These are phyloP conservation scores for Dorcoceras hygrometricum DNA, from an alignment of 257 asterid species.

Conservation along the genomic window DNA sequence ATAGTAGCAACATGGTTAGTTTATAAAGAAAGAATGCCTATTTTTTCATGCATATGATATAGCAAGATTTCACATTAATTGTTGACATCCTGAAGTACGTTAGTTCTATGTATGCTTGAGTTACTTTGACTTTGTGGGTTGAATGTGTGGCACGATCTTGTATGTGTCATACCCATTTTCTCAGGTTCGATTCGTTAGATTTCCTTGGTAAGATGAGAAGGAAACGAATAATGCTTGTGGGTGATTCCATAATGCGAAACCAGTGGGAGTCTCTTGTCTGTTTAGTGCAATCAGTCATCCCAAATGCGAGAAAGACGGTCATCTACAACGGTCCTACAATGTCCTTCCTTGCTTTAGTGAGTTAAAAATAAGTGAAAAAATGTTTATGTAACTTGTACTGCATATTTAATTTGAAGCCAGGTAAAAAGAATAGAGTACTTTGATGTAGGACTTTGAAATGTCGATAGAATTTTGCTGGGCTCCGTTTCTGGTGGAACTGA, in stretches of 20 bases:
- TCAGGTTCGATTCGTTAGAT: constrained; percentile 83
- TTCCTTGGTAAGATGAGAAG: constrained; percentile 86
- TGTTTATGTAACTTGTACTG: background rate
- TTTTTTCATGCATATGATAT: too few relatives aligned
- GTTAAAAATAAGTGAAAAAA: background rate
- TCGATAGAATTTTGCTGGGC: constrained; percentile 92
- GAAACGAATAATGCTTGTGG: constrained; percentile 87
- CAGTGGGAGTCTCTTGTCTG: constrained; percentile 98
- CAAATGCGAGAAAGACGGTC: constrained; percentile 60
- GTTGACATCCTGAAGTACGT: background rate
- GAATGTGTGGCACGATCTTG: background rate
- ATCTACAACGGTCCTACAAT: constrained; percentile 79
- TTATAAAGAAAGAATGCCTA: too few relatives aligned
- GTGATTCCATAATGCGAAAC: constrained; percentile 90
- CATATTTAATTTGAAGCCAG: background rate
- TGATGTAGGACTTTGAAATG: constrained; percentile 71
- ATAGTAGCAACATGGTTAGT: background rate
- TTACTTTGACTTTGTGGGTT: background rate
- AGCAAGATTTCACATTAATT: too few relatives aligned
- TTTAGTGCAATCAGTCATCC: constrained; percentile 75
- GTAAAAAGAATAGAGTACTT: background rate
- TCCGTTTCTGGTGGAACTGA: constrained; percentile 78
- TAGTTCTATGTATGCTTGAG: too few relatives aligned
- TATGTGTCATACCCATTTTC: background rate
- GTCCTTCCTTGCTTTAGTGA: constrained; percentile 88